phyloP scores from a whole-genome alignment of 176 grass and related monocot species.

The Avena atlantica region DNA sequence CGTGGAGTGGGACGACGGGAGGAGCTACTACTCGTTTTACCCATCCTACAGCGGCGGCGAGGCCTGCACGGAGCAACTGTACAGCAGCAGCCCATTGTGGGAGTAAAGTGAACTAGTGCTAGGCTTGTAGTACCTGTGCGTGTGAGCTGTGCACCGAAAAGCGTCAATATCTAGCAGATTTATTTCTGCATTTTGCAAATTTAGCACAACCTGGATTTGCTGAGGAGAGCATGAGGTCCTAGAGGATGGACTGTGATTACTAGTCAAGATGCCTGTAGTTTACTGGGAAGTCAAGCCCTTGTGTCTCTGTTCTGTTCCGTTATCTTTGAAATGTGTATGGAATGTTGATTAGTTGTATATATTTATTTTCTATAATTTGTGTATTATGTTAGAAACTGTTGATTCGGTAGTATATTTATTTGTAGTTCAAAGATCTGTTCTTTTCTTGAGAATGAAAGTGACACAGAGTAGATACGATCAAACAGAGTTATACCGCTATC shows the following conservation, averaged over 20 bases:
- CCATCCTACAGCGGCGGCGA: conserved; percentile 40
- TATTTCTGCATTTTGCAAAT: background rate
- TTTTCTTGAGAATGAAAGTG: too few relatives aligned
- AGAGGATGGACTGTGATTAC: background rate
- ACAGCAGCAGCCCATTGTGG: conserved; percentile 45
- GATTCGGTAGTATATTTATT: too few relatives aligned
- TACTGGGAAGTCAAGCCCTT: too few relatives aligned
- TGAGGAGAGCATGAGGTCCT: background rate
- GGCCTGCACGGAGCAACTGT: conserved; percentile 42
- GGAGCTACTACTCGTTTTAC: conserved; percentile 28
- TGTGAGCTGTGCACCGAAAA: background rate
- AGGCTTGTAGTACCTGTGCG: background rate
- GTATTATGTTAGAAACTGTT: too few relatives aligned
- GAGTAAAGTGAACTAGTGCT: conserved; percentile 34
- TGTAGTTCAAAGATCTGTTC: too few relatives aligned
- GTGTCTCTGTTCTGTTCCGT: too few relatives aligned
- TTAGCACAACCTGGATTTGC: conserved; percentile 2
- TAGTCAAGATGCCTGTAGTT: too few relatives aligned
- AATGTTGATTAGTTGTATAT: too few relatives aligned
- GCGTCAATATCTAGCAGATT: background rate
- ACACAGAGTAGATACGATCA: too few relatives aligned
- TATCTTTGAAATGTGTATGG: too few relatives aligned
- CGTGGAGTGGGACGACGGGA: conserved; percentile 49
- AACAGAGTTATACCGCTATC: too few relatives aligned
- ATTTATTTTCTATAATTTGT: too few relatives aligned